These are phyloP conservation scores for Arthrinium phaeospermum DNA, from an alignment of 2,329 filamentous ascomycete genomes.

Conservation along the genomic window DNA sequence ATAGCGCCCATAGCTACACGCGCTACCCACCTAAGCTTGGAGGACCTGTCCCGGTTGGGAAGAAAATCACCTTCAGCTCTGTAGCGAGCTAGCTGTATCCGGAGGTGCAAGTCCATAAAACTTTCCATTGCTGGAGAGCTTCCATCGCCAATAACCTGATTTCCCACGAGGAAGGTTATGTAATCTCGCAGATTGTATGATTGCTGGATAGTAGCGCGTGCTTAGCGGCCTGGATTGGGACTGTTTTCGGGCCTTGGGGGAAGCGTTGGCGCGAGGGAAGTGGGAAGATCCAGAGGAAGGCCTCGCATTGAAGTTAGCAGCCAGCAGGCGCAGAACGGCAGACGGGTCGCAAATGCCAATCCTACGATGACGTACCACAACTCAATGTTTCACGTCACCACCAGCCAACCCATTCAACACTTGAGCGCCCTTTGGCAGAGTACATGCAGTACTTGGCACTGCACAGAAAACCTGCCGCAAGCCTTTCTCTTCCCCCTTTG, in stretches of 20 bases:
- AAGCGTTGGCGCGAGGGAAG: background rate
- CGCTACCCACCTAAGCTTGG: background rate
- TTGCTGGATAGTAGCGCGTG: background rate
- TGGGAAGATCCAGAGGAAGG: background rate
- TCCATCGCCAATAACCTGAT: background rate
- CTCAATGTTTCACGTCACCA: slow-evolving; percentile 25
- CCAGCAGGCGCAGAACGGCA: background rate
- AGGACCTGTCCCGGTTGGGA: slow-evolving; percentile 5
- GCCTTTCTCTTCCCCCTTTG: slow-evolving; percentile 13
- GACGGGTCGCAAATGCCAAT: slow-evolving; percentile 4
- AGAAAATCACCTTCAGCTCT: background rate
- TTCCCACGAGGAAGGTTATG: background rate
- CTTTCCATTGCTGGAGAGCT: background rate
- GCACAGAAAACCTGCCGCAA: slow-evolving; percentile 10
- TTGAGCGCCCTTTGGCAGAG: slow-evolving; percentile 10
- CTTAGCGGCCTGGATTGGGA: background rate
- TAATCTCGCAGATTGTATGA: background rate
- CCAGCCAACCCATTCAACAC: slow-evolving; percentile 21
- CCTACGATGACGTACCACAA: slow-evolving; percentile 24
- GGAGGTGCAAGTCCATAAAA: slow-evolving; percentile 3
- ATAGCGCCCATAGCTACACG: background rate
- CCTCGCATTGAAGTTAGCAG: background rate
- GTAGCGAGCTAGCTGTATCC: background rate
- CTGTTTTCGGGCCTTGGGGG: background rate
- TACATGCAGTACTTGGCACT: background rate